Percentiles rank a stretch among this genome's conserved stretches.
Conservation (phyloP, 768 basidiomycete species). For the Boletus coccyginus region DNA sequence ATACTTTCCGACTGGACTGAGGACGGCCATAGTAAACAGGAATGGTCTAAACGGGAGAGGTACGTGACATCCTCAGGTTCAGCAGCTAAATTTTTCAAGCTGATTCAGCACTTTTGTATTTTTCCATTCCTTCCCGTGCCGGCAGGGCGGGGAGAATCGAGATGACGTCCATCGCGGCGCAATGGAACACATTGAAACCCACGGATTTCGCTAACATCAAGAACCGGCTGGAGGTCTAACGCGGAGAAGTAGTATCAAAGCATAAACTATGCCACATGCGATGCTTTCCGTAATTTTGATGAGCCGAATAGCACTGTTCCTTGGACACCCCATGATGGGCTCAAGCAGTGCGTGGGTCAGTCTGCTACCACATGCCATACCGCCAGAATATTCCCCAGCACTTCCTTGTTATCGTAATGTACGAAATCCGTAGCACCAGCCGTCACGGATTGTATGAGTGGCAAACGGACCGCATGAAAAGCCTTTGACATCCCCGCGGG, state of each 20-base stretch:
- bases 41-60: constrained; percentile 62
- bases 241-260: not conserved
- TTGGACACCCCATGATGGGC: not conserved
- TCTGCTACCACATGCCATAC: constrained; percentile 7
- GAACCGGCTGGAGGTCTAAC: constrained; percentile 51
- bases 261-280: constrained; percentile 21
- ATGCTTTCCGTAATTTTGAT: constrained; percentile 10
- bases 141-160: constrained; percentile 54
- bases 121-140: constrained; percentile 1
- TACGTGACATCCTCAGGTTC: constrained; percentile 26
- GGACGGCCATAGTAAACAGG: constrained; percentile 46
- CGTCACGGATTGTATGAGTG: not conserved
- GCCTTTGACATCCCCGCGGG: not conserved
- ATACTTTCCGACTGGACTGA: constrained; percentile 50
- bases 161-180: constrained; percentile 46
- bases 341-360: constrained; percentile 2
- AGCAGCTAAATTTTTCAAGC: constrained; percentile 1
- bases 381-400: not conserved
- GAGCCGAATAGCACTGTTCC: constrained; percentile 2
- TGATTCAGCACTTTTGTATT: constrained; percentile 5
- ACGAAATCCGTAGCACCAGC: not conserved
- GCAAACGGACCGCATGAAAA: not conserved
- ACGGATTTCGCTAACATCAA: constrained; percentile 56
- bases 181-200: constrained; percentile 49
- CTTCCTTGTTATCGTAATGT: constrained; percentile 15